Evolutionary conservation across 1,139 yeast species (phyloP), one percentile per base, ranked within the genome.

Genomic region (Tardiomyces depauwii): DNA sequence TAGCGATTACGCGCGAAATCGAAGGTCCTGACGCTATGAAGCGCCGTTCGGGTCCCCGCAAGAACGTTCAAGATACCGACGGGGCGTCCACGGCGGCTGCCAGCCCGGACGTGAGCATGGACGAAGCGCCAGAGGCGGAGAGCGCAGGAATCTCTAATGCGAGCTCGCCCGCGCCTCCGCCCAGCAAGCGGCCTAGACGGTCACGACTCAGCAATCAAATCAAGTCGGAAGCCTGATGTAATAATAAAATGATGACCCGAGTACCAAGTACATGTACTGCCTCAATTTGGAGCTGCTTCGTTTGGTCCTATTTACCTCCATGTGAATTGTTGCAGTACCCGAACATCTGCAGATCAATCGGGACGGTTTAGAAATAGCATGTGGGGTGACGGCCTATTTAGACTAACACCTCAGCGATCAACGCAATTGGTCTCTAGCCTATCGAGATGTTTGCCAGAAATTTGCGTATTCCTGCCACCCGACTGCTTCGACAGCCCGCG

Each of bases 1-100:
- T 87, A 33, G 84, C 94, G 4, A 73, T 91, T 23, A 78, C 87
- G 0, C 76, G 89, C 57, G 97, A 91, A 56, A 72, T 74, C 51
- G 96, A 86, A 51, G 84, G 67, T 2, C 64, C 64, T 11, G 47
- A 49, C 38, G 61, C 62, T 1, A 48, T 58, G 52, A 61, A 61
- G 48, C 51, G 65, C 19, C 59, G 60, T 13, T 23, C 39, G 14
- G 36, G 47, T 12, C 13, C 10, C n/a, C 43, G 19, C 36, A 21
- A 42, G 19, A 10, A 9, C 21, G n/a, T 12, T 4, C 19, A 36
- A n/a, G 19, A 14, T 19, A 12, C 11, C 21, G 19, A 36, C 19
- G 18, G 19, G 4, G 21, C 11, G 13, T 36, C 18, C 18, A 16
- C 10, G 2, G 39, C 18, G 7, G 39, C 18, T 5, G 18, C 39